These are phyloP conservation scores for Perkinsus marinus DNA, from an alignment of 169 alveolate species.

Conservation along the genomic window DNA sequence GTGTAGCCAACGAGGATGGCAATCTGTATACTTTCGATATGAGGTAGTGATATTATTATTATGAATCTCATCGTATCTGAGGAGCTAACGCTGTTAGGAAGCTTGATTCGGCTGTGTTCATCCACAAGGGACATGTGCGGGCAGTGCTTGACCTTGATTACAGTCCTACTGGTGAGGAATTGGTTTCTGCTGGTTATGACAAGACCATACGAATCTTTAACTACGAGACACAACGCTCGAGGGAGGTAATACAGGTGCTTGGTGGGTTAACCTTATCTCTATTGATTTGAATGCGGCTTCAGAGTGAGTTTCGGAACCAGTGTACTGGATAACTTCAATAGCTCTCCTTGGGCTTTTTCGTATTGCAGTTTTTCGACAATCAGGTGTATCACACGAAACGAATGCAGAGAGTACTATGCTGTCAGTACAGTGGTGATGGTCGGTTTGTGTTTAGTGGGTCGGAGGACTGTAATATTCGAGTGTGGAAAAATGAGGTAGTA, in stretches of 20 bases:
- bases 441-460: conserved; percentile 86
- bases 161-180: conserved; percentile 90
- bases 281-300: too few species aligned
- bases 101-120: not conserved
- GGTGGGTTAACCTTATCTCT: conserved; percentile 34
- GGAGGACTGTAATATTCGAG: conserved; percentile 88
- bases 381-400: conserved; percentile 92
- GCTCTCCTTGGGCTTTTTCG: too few species aligned
- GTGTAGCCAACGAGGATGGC: conserved; percentile 93
- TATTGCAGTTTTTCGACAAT: too few species aligned
- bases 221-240: not conserved
- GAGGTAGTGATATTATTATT: conserved; percentile 52
- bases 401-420: conserved; percentile 81
- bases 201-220: conserved; percentile 84
- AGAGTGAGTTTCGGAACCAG: too few species aligned
- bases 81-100: not conserved
- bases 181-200: conserved; percentile 94
- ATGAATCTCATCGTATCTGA: not conserved
- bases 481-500: conserved; percentile 84
- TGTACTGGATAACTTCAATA: too few species aligned
- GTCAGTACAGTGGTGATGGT: conserved; percentile 83
- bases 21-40: conserved; percentile 92
- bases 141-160: conserved; percentile 72
- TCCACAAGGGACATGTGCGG: conserved; percentile 1
- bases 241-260: not conserved